Evolutionary conservation across 2,329 filamentous ascomycete genomes (phyloP).

Genomic region (Penicillium glabrum): DNA sequence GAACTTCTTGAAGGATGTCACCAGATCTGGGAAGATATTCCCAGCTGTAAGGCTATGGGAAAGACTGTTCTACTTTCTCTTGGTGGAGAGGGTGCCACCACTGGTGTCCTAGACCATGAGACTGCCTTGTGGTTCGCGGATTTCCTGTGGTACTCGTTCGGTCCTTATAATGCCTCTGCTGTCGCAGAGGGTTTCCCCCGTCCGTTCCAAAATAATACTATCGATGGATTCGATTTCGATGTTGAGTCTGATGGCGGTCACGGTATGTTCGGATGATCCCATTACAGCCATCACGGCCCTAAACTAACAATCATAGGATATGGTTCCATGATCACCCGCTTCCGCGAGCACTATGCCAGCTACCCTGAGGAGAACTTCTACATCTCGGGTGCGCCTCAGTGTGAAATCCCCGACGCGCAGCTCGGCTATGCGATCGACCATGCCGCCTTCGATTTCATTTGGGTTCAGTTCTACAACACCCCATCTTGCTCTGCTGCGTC

Average conservation of each 20-base stretch:
- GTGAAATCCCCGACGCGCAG: conserved; percentile 49
- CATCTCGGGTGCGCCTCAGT: conserved; percentile 57
- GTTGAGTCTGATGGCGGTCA: conserved; percentile 34
- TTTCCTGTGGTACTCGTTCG: conserved; percentile 53
- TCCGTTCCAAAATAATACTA: conserved; percentile 46
- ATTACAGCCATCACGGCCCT: not conserved
- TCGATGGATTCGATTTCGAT: conserved; percentile 58
- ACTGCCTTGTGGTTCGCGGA: conserved; percentile 50
- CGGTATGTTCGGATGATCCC: conserved; percentile 23
- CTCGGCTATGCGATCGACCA: conserved; percentile 47
- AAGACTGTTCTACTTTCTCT: conserved; percentile 50
- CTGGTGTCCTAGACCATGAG: conserved; percentile 43
- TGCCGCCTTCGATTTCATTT: conserved; percentile 54
- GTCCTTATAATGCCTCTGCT: conserved; percentile 33
- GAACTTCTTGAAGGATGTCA: conserved; percentile 46
- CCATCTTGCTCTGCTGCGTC: conserved; percentile 49
- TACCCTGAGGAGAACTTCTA: conserved; percentile 44
- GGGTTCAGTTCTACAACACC: conserved; percentile 59
- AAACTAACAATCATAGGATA: conserved; percentile 37
- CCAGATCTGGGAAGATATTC: conserved; percentile 45
- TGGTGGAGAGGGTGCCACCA: conserved; percentile 45
- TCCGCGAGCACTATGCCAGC: conserved; percentile 43
- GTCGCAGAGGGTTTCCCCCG: conserved; percentile 40
- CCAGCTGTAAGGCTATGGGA: conserved; percentile 39
- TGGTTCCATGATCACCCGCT: conserved; percentile 47